Base-by-base conservation (phyloP, 108 stramenopile species). In the Cyclotella atomus region DNA sequence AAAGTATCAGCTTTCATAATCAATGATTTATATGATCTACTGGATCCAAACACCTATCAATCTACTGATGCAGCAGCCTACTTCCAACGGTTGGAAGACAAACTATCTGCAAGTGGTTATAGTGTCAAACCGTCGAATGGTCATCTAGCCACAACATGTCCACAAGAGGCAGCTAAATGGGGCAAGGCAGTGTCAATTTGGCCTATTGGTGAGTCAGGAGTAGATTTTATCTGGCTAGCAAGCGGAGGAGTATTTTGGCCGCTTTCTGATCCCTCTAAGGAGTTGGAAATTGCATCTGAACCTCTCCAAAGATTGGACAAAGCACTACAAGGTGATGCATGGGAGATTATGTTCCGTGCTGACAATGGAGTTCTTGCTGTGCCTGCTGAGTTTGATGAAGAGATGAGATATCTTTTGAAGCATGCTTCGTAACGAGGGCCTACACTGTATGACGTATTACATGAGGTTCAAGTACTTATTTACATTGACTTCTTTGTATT, bases 281-380 rank as follows among this genome's bases (percentile, higher is more conserved):
- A 66, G n/a, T 50, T 76, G 23, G 29, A 8, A 14, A 56, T 46
- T 57, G 55, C n/a, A 50, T 14, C 29, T 21, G 41, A 25, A 36
- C 19, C 20, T 28, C n/a, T n/a, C n/a, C n/a, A n/a, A n/a, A 36
- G 54, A 62, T 69, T 83, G 24, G 55, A 54, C 21, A 10, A 53
- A 9, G 82, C 82, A 28, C 77, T 83, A 25, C 53, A 61, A 69
- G 82, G 77, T 60, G 77, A 83, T 68, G 50, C 65, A 33, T 83
- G 71, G 82, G 82, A 83, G 53, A 50, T 83, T 23, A 76, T 83
- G 75, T 83, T 83, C 50, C 77, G 75, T n/a, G 63, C 82, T 24
- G 77, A 83, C 50, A 55, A 64, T 49, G 79, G 79, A 1, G 79
- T 79, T 47, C 41, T 83, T 28, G 77, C 64, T 23, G 75, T 83